A percentile compares a stretch with the other conserved stretches of the same genome.
Evolutionary conservation across 2,329 filamentous ascomycete genomes (phyloP).

Genomic region (Pseudogymnoascus sp.): DNA sequence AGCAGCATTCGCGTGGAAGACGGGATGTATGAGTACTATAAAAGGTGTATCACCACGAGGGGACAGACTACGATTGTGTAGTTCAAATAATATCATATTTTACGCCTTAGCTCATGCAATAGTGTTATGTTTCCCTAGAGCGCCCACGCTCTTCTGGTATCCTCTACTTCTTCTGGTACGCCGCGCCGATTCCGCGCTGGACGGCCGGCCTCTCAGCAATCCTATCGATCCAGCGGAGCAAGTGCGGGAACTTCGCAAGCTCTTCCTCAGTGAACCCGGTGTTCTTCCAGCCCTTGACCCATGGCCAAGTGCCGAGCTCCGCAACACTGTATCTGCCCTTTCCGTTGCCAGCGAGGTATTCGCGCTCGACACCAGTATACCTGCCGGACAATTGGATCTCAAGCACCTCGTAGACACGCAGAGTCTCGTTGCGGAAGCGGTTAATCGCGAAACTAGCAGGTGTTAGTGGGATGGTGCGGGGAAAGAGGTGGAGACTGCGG

Average conservation of each 20-base stretch:
- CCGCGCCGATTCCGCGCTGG: not conserved
- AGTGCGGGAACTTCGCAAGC: constrained; percentile 40
- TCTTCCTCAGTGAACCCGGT: constrained; percentile 39
- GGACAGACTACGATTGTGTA: not conserved
- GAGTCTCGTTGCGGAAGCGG: constrained; percentile 42
- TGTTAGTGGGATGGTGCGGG: constrained; percentile 4
- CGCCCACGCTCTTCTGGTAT: not conserved
- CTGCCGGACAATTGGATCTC: constrained; percentile 45
- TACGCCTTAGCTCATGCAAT: constrained; percentile 1
- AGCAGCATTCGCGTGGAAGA: not conserved
- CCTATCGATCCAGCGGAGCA: constrained; percentile 45
- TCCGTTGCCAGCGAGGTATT: constrained; percentile 44
- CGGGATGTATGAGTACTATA: constrained; percentile 3
- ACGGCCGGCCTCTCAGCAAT: constrained; percentile 41
- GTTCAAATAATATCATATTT: constrained; percentile 6
- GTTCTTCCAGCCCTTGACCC: constrained; percentile 38
- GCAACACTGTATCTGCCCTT: constrained; percentile 47
- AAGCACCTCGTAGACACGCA: constrained; percentile 46
- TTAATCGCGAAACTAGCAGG: constrained; percentile 35
- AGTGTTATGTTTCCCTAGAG: not conserved
- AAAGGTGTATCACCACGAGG: constrained; percentile 1
- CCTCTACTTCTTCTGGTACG: constrained; percentile 3
- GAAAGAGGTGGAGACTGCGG: not conserved
- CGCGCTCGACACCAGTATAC: constrained; percentile 38
- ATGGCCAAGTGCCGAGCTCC: constrained; percentile 45